Percentiles rank a stretch among this genome's conserved stretches.
phyloP scores from a whole-genome alignment of 768 basidiomycete species.

The Thelephora ganbajun region DNA sequence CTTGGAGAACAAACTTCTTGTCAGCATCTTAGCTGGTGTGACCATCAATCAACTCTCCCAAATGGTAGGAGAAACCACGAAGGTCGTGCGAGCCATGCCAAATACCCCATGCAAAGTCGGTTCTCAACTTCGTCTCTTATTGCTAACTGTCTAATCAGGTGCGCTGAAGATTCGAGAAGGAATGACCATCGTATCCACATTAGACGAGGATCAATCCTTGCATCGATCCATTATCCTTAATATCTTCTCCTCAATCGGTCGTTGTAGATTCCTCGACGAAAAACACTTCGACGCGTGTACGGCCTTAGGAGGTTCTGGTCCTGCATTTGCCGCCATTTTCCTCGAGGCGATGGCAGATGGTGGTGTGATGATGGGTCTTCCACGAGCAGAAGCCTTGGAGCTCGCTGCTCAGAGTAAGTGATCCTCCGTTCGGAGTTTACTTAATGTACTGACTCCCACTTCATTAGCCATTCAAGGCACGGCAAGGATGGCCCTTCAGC shows the following conservation, averaged over 20 bases:
- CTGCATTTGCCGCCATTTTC: constrained; percentile 93
- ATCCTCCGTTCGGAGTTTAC: background rate
- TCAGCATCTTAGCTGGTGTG: constrained; percentile 96
- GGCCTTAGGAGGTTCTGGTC: constrained; percentile 89
- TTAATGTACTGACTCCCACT: background rate
- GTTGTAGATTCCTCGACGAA: constrained; percentile 92
- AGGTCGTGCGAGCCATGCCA: constrained; percentile 93
- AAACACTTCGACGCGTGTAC: constrained; percentile 99
- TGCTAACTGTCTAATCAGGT: background rate
- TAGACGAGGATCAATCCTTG: constrained; percentile 36
- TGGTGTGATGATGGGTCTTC: constrained; percentile 99
- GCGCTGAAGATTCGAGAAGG: constrained; percentile 83
- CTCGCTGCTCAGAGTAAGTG: constrained; percentile 85
- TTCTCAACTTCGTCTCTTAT: background rate
- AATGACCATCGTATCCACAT: constrained; percentile 86
- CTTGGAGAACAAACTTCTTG: constrained; percentile 78
- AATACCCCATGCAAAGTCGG: constrained; percentile 92
- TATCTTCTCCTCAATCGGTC: constrained; percentile 95
- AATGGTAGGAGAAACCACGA: constrained; percentile 67
- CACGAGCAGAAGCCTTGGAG: constrained; percentile 85
- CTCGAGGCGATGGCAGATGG: constrained; percentile 98
- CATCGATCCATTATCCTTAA: constrained; percentile 66
- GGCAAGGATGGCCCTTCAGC: constrained; percentile 86
- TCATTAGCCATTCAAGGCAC: constrained; percentile 82
- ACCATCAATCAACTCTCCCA: constrained; percentile 67